Conservation (phyloP, 306 rosid species). For the Spatholobus suberectus region DNA sequence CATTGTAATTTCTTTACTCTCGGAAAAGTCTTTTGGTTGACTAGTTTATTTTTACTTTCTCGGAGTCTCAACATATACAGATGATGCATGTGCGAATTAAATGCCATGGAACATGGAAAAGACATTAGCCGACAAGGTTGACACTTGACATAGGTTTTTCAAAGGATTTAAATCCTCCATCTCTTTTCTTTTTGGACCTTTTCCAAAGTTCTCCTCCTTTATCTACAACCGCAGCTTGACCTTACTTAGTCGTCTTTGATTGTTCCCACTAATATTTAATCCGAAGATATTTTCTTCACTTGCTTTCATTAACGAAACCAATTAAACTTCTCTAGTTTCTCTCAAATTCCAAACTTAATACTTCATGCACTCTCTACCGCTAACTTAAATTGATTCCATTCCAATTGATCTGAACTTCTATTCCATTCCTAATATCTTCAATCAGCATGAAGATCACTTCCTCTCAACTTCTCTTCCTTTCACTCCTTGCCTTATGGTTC, state of each 20-base stretch:
- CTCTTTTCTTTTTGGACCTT: neutral
- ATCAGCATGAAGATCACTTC: neutral
- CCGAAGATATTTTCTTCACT: neutral
- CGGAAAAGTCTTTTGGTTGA: neutral
- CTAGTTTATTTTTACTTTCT: neutral
- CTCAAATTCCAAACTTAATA: neutral
- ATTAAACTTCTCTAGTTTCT: neutral
- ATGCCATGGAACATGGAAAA: neutral
- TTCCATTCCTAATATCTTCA: neutral
- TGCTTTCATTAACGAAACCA: neutral
- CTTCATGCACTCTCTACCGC: neutral
- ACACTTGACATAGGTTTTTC: neutral
- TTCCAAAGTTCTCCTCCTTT: neutral
- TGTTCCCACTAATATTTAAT: neutral
- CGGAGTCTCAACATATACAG: neutral
- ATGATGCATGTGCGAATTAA: neutral
- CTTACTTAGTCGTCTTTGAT: neutral
- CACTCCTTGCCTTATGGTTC: neutral
- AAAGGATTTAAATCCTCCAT: neutral
- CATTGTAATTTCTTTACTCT: neutral
- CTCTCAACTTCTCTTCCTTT: slow-evolving; percentile 10
- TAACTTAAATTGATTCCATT: neutral
- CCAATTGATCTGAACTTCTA: neutral
- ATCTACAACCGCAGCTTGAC: neutral
- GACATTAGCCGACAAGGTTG: neutral